Conservation (phyloP, 2,329 filamentous ascomycete genomes). For the Biscogniauxia marginata region DNA sequence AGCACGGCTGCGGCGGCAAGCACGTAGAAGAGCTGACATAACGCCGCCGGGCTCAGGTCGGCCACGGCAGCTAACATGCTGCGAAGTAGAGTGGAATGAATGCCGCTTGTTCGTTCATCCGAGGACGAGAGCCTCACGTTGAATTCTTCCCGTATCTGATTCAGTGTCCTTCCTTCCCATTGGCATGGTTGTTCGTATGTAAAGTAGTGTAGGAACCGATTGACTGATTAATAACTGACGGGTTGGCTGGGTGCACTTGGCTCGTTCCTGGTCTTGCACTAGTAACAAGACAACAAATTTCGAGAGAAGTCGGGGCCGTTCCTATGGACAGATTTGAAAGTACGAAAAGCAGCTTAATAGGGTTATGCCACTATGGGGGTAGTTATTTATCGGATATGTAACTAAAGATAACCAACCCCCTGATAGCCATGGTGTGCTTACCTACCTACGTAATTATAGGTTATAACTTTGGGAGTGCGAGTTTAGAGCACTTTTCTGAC, state of each 20-base stretch:
- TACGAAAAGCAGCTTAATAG: neutral
- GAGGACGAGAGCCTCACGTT: neutral
- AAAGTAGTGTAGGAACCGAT: neutral
- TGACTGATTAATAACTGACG: neutral
- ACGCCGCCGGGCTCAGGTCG: slow-evolving; percentile 24
- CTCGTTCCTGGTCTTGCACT: neutral
- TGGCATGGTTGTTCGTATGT: neutral
- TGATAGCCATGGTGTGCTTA: too few relatives aligned
- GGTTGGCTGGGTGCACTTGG: neutral
- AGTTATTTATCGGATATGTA: too few relatives aligned
- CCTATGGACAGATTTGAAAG: neutral
- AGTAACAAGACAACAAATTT: neutral
- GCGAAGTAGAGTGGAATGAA: neutral
- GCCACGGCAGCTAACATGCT: slow-evolving; percentile 5
- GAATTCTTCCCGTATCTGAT: neutral
- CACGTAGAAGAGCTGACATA: slow-evolving; percentile 49
- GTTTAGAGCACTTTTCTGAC: too few relatives aligned
- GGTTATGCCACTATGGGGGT: slow-evolving; percentile 3
- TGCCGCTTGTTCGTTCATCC: neutral
- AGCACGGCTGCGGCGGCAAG: slow-evolving; percentile 41
- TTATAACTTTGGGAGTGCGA: too few relatives aligned
- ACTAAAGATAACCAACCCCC: too few relatives aligned
- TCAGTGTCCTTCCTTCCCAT: neutral
- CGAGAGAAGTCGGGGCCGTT: neutral
- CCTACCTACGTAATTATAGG: too few relatives aligned